Conservation (phyloP, 2,329 filamentous ascomycete genomes). For the Trichoderma endophyticum region DNA sequence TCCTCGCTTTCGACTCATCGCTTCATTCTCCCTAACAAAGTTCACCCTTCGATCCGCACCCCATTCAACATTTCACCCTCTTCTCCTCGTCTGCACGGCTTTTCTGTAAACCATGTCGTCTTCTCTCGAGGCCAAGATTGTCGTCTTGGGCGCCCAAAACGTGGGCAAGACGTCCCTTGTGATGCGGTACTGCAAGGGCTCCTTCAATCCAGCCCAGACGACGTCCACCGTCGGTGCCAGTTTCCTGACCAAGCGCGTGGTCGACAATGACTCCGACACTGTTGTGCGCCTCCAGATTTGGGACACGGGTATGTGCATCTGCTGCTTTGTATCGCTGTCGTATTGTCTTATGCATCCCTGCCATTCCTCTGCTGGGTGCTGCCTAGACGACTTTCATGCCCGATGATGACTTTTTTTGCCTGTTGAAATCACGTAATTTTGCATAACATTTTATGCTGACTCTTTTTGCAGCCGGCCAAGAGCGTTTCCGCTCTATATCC, state of each 20-base stretch:
- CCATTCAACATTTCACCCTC: neutral
- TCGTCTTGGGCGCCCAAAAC: constrained; percentile 75
- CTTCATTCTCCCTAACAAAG: neutral
- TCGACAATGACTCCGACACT: constrained; percentile 81
- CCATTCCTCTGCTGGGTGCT: neutral
- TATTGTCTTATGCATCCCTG: constrained; percentile 9
- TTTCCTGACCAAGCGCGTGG: constrained; percentile 74
- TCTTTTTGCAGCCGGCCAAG: constrained; percentile 66
- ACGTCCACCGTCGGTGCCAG: constrained; percentile 75
- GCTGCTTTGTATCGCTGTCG: neutral
- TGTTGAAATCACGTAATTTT: neutral
- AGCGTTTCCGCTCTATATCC: constrained; percentile 91
- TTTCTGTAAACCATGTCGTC: constrained; percentile 12
- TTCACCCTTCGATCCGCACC: neutral
- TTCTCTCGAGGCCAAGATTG: constrained; percentile 76
- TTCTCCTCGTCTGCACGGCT: neutral
- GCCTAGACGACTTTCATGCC: neutral
- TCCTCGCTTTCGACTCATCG: neutral
- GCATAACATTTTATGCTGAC: neutral
- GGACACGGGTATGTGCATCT: constrained; percentile 66
- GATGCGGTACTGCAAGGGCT: constrained; percentile 70
- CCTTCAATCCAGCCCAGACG: constrained; percentile 62
- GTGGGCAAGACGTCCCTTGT: constrained; percentile 78
- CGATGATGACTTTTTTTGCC: neutral
- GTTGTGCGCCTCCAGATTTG: constrained; percentile 91